A percentile compares a stretch with the other conserved stretches of the same genome.
These are phyloP conservation scores for Parathielavia hyrcaniae DNA, from an alignment of 495 filamentous ascomycete genomes.

Conservation along the genomic window DNA sequence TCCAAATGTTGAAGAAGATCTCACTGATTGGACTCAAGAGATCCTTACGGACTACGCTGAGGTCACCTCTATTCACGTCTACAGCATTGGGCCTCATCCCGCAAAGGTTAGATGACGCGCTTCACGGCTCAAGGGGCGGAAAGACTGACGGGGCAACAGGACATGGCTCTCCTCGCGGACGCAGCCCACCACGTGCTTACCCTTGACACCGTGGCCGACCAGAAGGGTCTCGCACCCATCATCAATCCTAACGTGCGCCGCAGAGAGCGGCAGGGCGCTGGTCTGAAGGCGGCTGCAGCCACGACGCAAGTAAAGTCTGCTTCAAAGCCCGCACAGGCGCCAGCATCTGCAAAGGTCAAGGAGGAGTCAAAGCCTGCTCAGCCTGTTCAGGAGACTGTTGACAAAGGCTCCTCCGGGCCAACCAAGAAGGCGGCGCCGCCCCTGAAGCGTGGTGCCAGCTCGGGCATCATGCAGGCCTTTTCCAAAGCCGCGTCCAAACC, in stretches of 20 bases:
- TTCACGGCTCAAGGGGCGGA: neutral
- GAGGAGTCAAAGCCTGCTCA: constrained; percentile 32
- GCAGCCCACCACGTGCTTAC: constrained; percentile 56
- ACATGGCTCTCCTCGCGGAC: constrained; percentile 69
- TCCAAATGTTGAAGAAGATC: neutral
- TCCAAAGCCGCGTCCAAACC: constrained; percentile 66
- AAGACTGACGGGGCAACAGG: constrained; percentile 30
- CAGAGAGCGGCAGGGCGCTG: constrained; percentile 33
- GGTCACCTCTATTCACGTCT: constrained; percentile 74
- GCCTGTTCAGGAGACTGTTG: constrained; percentile 20
- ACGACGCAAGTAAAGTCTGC: constrained; percentile 21
- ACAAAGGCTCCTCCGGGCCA: constrained; percentile 27
- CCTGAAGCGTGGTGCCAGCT: constrained; percentile 49
- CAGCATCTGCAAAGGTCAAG: constrained; percentile 24
- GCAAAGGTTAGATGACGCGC: constrained; percentile 48
- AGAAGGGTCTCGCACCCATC: constrained; percentile 30
- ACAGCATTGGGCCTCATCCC: constrained; percentile 68
- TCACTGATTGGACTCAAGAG: constrained; percentile 43
- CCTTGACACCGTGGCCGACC: constrained; percentile 20
- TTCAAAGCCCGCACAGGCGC: neutral
- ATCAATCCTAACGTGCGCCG: constrained; percentile 35
- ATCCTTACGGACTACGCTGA: constrained; percentile 60
- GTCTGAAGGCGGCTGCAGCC: constrained; percentile 17
- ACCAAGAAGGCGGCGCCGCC: constrained; percentile 40
- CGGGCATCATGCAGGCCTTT: constrained; percentile 74